Conservation (phyloP, 2,329 filamentous ascomycete species). For the Aspergillus hiratsukae region DNA sequence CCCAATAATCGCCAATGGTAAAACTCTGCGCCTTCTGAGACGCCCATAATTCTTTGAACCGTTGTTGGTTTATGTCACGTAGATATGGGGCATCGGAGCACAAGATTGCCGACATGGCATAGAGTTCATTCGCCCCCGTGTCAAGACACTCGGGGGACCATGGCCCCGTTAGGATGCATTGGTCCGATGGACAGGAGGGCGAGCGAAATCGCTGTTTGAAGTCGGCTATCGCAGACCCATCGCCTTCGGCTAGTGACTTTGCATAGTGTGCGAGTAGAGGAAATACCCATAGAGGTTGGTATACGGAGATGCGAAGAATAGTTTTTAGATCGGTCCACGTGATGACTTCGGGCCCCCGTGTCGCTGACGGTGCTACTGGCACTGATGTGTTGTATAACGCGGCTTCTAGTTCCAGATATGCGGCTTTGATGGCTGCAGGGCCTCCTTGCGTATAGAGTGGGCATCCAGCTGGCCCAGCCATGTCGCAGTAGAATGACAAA, state of each 20-base stretch:
- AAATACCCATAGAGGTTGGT: slow-evolving; percentile 29
- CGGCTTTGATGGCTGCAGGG: slow-evolving; percentile 22
- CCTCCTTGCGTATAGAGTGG: slow-evolving; percentile 28
- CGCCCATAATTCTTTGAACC: slow-evolving; percentile 22
- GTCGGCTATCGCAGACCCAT: slow-evolving; percentile 26
- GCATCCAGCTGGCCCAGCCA: slow-evolving; percentile 23
- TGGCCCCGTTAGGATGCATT: slow-evolving; percentile 26
- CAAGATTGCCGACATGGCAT: slow-evolving; percentile 28
- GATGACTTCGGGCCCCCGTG: slow-evolving; percentile 31
- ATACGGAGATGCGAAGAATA: slow-evolving; percentile 27
- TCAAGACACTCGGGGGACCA: slow-evolving; percentile 28
- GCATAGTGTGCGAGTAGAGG: slow-evolving; percentile 23
- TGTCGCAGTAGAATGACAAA: slow-evolving; percentile 30
- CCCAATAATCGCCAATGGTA: slow-evolving; percentile 35
- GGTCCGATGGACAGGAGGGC: slow-evolving; percentile 22
- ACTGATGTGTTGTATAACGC: slow-evolving; percentile 23
- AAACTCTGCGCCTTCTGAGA: slow-evolving; percentile 21
- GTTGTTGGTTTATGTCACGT: slow-evolving; percentile 11
- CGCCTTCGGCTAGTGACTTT: slow-evolving; percentile 19
- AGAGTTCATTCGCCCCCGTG: slow-evolving; percentile 22
- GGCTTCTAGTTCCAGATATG: slow-evolving; percentile 22
- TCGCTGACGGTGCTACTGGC: slow-evolving; percentile 25
- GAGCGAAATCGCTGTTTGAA: slow-evolving; percentile 26
- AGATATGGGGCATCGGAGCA: slow-evolving; percentile 28
- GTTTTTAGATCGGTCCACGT: slow-evolving; percentile 33